Conservation (phyloP, 495 filamentous ascomycete genomes). For the Evernia prunastri region DNA sequence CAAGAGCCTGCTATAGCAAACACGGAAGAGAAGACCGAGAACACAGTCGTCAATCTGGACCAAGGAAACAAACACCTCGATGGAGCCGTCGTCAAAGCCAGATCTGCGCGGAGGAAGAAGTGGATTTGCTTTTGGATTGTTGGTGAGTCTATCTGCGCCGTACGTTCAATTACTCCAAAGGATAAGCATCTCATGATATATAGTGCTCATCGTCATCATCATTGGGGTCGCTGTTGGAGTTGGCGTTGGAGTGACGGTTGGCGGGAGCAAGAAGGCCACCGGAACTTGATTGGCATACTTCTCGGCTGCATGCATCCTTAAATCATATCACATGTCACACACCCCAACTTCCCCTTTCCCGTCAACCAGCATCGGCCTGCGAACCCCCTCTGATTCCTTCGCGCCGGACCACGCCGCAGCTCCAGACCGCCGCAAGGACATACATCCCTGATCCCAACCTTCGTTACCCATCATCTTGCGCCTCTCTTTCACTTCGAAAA, state of each 20-base stretch:
- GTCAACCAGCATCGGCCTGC: background rate
- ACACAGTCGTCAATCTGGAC: slow-evolving; percentile 68
- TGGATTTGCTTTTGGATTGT: slow-evolving; percentile 87
- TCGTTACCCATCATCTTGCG: background rate
- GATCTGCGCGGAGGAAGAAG: slow-evolving; percentile 84
- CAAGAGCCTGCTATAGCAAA: slow-evolving; percentile 70
- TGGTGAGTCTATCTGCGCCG: slow-evolving; percentile 48
- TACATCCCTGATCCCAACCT: too few species aligned
- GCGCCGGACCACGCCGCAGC: background rate
- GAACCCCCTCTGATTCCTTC: background rate
- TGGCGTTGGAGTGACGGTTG: slow-evolving; percentile 33
- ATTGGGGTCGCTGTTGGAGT: slow-evolving; percentile 47
- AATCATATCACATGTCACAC: slow-evolving; percentile 2
- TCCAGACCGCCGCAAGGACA: background rate
- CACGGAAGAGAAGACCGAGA: slow-evolving; percentile 76
- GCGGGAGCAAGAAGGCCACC: background rate
- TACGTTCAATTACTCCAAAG: background rate
- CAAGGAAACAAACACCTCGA: slow-evolving; percentile 76
- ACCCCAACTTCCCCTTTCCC: slow-evolving; percentile 1
- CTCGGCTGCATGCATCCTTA: background rate
- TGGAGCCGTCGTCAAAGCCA: slow-evolving; percentile 71
- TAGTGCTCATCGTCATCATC: slow-evolving; percentile 39
- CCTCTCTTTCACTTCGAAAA: slow-evolving; percentile 5
- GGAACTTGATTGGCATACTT: background rate
- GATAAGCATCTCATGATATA: slow-evolving; percentile 7